Evolutionary conservation across 495 filamentous ascomycete species (phyloP).

Genomic region (Trichoderma erinaceum): DNA sequence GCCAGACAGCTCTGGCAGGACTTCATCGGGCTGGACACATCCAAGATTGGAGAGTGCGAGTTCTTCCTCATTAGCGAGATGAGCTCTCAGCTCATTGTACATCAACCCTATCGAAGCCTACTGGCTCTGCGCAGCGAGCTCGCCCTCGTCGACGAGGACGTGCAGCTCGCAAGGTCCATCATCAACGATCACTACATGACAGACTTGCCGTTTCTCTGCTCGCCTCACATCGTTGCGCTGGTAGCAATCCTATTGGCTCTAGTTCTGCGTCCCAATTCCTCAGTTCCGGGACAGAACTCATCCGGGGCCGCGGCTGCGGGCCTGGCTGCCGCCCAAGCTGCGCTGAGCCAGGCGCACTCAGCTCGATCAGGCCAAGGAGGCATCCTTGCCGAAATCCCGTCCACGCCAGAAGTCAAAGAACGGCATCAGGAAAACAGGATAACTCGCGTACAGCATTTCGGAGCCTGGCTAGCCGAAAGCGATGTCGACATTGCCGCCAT

Average conservation of each 20-base stretch:
- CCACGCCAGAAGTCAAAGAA: constrained; percentile 18
- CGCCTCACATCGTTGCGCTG: constrained; percentile 85
- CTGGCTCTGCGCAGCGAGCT: constrained; percentile 65
- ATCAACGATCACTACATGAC: constrained; percentile 97
- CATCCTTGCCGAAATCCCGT: constrained; percentile 16
- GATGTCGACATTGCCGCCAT: constrained; percentile 87
- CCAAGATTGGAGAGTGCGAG: constrained; percentile 91
- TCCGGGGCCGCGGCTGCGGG: constrained; percentile 29
- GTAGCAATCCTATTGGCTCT: constrained; percentile 85
- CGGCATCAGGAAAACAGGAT: constrained; percentile 25
- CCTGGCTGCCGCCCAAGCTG: constrained; percentile 25
- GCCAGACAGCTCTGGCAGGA: constrained; percentile 88
- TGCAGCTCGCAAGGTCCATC: constrained; percentile 70
- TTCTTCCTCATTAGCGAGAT: constrained; percentile 94
- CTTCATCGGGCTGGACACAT: constrained; percentile 71
- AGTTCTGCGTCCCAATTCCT: constrained; percentile 55
- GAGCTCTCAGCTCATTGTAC: constrained; percentile 87
- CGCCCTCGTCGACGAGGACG: constrained; percentile 68
- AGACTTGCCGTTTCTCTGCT: constrained; percentile 79
- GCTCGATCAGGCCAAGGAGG: constrained; percentile 17
- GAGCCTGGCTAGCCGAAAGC: constrained; percentile 85
- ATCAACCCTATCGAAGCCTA: constrained; percentile 93
- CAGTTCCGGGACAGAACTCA: constrained; percentile 31
- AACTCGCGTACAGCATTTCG: constrained; percentile 57
- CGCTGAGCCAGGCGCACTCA: constrained; percentile 22